Evolutionary conservation across 177 flowering plant genomes (phyloP).

Genomic region (Vitis hybrid): DNA sequence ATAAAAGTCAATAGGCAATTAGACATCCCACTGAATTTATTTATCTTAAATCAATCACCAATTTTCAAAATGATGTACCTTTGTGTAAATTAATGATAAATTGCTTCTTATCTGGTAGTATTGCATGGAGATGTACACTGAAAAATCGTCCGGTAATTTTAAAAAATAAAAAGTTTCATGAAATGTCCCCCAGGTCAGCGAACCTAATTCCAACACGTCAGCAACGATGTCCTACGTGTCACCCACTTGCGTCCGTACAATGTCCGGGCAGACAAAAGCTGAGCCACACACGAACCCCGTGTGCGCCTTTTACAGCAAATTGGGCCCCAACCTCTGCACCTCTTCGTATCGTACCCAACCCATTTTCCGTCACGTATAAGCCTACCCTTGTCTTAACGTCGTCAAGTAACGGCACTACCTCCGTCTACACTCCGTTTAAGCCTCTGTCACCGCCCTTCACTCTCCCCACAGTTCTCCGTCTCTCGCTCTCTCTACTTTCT

Average conservation of each 20-base stretch:
- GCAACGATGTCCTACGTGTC: background rate
- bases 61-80: too few species aligned
- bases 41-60: too few species aligned
- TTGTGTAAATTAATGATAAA: too few species aligned
- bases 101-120: too few species aligned
- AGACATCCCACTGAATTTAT: too few species aligned
- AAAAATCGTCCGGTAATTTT: too few species aligned
- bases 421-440: background rate
- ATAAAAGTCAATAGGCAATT: too few species aligned
- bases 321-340: too few species aligned
- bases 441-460: background rate
- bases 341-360: background rate
- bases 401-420: background rate
- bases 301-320: background rate
- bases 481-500: slow-evolving; percentile 3
- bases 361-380: background rate
- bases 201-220: background rate
- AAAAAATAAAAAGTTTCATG: too few species aligned
- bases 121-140: too few species aligned
- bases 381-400: background rate
- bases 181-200: background rate
- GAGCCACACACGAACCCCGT: background rate
- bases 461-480: background rate
- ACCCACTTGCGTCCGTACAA: background rate
- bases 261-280: background rate